Evolutionary conservation across 2,329 filamentous ascomycete species (phyloP).

Genomic region (Xylaria multiplex): DNA sequence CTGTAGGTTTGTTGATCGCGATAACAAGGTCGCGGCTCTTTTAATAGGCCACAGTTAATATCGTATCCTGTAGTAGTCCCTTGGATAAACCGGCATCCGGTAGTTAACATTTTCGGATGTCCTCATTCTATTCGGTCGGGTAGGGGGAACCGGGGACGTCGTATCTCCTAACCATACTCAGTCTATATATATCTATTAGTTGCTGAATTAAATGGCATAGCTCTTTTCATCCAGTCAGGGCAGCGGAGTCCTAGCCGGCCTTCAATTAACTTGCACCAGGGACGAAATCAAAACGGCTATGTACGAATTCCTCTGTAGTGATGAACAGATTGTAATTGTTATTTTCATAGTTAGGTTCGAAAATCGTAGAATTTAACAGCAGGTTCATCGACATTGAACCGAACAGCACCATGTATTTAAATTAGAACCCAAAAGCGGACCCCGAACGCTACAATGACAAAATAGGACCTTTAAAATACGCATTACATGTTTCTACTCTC

Average conservation of each 20-base stretch:
- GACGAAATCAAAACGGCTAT: constrained; percentile 27
- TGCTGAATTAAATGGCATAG: too few relatives aligned
- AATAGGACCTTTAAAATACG: constrained; percentile 54
- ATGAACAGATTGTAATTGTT: constrained; percentile 30
- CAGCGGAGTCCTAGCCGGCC: background rate
- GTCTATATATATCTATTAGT: too few relatives aligned
- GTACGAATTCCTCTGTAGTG: constrained; percentile 30
- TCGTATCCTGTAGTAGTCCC: constrained; percentile 18
- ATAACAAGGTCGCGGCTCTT: constrained; percentile 29
- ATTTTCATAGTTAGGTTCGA: constrained; percentile 22
- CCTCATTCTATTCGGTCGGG: too few relatives aligned
- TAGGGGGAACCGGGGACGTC: background rate
- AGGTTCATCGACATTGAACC: constrained; percentile 39
- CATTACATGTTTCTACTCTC: constrained; percentile 56
- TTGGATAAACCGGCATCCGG: constrained; percentile 11
- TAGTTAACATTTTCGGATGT: background rate
- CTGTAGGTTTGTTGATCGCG: constrained; percentile 17
- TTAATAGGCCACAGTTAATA: constrained; percentile 7
- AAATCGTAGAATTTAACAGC: constrained; percentile 35
- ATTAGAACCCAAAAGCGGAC: constrained; percentile 40
- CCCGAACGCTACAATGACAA: constrained; percentile 56
- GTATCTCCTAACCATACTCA: too few relatives aligned
- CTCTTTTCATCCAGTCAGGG: background rate
- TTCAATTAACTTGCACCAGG: constrained; percentile 28
- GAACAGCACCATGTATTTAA: constrained; percentile 37